Percentiles rank a stretch among this genome's conserved stretches.
Conservation (phyloP, 257 asterid species). For the Linaria vulgaris region DNA sequence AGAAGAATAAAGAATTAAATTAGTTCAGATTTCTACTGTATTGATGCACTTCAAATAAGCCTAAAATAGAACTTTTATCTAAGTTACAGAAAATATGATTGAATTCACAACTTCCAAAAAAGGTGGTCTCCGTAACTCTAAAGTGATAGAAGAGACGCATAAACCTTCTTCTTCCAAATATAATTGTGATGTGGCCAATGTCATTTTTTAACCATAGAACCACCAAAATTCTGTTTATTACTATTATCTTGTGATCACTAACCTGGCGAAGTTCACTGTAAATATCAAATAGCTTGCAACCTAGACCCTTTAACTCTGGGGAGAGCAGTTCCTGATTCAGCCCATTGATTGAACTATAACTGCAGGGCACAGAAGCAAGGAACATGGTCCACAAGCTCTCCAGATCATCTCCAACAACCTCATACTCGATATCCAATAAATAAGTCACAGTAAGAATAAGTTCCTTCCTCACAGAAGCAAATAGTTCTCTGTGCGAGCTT, state of each 20-base stretch:
- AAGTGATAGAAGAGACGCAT: conserved; percentile 16
- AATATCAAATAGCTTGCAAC: conserved; percentile 71
- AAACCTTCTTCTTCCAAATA: conserved; percentile 5
- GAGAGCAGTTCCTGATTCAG: conserved; percentile 45
- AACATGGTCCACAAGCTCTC: conserved; percentile 69
- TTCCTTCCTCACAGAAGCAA: conserved; percentile 60
- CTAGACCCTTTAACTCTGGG: conserved; percentile 52
- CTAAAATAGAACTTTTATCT: conserved; percentile 2
- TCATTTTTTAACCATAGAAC: conserved; percentile 1
- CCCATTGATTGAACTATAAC: conserved; percentile 42
- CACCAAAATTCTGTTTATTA: no score
- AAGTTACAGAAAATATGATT: conserved; percentile 3
- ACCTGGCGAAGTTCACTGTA: conserved; percentile 98
- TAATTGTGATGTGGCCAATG: neutral
- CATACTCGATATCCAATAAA: conserved; percentile 73
- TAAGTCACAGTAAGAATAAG: conserved; percentile 50
- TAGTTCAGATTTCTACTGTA: conserved; percentile 16
- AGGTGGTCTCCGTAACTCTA: conserved; percentile 6
- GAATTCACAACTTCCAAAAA: neutral
- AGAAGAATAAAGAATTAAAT: conserved; percentile 10
- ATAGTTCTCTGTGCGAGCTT: conserved; percentile 36
- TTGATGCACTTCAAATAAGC: conserved; percentile 20
- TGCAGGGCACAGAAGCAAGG: conserved; percentile 53
- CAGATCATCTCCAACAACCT: conserved; percentile 76
- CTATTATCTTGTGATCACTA: conserved; percentile 31